A percentile compares a stretch with the other conserved stretches of the same genome.
Conservation (phyloP, 306 rosid species). For the Citrullus amarus region DNA sequence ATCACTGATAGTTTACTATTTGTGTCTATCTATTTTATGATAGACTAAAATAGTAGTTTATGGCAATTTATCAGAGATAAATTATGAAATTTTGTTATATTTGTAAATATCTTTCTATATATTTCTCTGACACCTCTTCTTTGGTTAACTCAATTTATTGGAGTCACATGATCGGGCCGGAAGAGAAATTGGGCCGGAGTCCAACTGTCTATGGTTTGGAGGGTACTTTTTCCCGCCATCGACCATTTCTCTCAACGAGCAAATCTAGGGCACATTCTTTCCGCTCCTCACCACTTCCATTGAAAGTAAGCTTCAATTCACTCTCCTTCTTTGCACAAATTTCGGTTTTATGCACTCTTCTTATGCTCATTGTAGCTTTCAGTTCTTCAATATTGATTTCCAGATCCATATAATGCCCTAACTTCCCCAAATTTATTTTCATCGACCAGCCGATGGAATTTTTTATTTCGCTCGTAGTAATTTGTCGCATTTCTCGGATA, state of each 20-base stretch:
- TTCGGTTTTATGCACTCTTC: background rate
- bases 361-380: background rate
- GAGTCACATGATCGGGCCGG: background rate
- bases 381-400: background rate
- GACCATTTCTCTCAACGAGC: conserved; percentile 2
- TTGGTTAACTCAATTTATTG: too few relatives aligned
- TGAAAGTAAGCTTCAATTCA: conserved; percentile 5
- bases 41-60: too few relatives aligned
- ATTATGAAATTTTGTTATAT: too few relatives aligned
- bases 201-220: conserved; percentile 2
- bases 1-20: too few relatives aligned
- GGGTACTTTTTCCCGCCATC: conserved; percentile 3
- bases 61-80: too few relatives aligned
- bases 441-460: background rate
- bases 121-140: too few relatives aligned
- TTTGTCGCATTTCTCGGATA: background rate
- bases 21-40: too few relatives aligned
- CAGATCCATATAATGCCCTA: background rate
- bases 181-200: conserved; percentile 2
- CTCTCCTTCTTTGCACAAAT: background rate
- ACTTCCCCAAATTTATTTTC: background rate
- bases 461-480: background rate
- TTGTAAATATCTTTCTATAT: too few relatives aligned
- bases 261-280: conserved; percentile 7
- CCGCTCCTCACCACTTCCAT: background rate